phyloP scores from a whole-genome alignment of 192 early-diverging fungal species.

The Backusella australiensis region DNA sequence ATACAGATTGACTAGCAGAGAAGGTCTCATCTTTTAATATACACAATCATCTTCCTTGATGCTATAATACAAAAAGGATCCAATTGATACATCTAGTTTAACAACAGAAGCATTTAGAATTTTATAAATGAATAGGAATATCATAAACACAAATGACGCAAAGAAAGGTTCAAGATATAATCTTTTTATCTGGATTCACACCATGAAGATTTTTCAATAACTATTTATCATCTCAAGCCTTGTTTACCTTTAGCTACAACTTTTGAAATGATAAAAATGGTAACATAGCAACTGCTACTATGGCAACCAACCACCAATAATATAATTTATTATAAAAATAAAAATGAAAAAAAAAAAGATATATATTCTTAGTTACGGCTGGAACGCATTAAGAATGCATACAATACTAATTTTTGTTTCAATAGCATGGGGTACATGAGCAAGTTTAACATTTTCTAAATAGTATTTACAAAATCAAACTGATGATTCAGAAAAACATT shows the following conservation, averaged over 20 bases:
- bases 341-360: not conserved
- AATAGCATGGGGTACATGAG: not conserved
- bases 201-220: not conserved
- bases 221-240: not conserved
- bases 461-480: not conserved
- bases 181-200: not conserved
- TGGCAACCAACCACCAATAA: not conserved
- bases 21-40: not conserved
- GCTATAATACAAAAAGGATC: not conserved
- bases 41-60: not conserved
- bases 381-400: slow-evolving; percentile 1
- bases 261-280: not conserved
- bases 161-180: not conserved
- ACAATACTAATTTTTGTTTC: not conserved
- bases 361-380: not conserved
- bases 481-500: not conserved
- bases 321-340: not conserved
- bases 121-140: not conserved
- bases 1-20: not conserved
- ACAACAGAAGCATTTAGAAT: not conserved
- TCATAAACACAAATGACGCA: not conserved
- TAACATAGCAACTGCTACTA: not conserved
- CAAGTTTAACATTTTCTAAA: not conserved
- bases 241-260: not conserved
- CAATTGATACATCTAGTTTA: not conserved